Conservation (phyloP, 768 basidiomycete species). For the Tulasnella sp. region DNA sequence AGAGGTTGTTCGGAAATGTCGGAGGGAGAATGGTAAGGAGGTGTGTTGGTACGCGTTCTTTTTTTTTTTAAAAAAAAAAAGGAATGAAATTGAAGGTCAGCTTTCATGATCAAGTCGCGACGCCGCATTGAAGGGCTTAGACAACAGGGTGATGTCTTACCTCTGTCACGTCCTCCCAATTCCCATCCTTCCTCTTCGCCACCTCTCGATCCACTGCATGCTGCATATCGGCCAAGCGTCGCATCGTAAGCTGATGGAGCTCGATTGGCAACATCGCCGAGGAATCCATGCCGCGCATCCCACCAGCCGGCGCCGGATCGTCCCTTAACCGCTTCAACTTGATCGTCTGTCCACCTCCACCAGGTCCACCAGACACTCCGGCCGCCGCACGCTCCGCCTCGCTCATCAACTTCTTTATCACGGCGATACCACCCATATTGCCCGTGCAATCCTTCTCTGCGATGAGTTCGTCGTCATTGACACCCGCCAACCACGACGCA, state of each 20-base stretch:
- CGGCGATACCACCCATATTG: not conserved
- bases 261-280: conserved; percentile 27
- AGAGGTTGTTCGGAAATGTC: conserved; percentile 54
- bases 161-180: conserved; percentile 86
- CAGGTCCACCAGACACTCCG: not conserved
- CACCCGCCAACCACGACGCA: conserved; percentile 24
- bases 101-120: no score
- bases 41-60: conserved; percentile 67
- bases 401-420: not conserved
- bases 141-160: no score
- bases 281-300: conserved; percentile 30
- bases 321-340: conserved; percentile 9
- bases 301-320: not conserved
- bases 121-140: no score
- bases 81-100: no score
- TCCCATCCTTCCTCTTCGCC: conserved; percentile 53
- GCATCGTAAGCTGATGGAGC: conserved; percentile 25
- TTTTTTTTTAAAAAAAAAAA: no score
- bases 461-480: conserved; percentile 55
- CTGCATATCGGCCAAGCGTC: conserved; percentile 36
- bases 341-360: conserved; percentile 9
- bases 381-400: not conserved
- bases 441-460: conserved; percentile 52
- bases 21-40: conserved; percentile 44
- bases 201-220: conserved; percentile 52